Conservation (phyloP, 2,329 filamentous ascomycete species). For the Xylariomycetidae sp. region DNA sequence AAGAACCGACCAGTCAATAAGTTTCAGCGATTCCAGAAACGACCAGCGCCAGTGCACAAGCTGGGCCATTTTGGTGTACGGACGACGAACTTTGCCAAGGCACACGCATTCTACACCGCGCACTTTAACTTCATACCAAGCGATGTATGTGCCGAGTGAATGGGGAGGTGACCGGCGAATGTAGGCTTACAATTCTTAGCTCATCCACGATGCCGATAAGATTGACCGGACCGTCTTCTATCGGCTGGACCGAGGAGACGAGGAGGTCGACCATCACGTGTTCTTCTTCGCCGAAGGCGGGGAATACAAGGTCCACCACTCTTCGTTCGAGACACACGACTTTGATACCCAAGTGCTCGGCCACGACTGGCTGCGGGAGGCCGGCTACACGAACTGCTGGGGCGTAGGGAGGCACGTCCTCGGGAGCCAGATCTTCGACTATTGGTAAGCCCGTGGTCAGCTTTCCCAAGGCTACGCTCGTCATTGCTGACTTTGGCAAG, state of each 20-base stretch:
- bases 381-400: constrained; percentile 63
- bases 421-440: constrained; percentile 69
- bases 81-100: constrained; percentile 44
- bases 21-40: constrained; percentile 48
- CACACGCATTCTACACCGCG: constrained; percentile 44
- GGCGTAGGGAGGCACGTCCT: constrained; percentile 67
- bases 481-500: constrained; percentile 25
- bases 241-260: constrained; percentile 38
- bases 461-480: too few species aligned
- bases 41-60: constrained; percentile 46
- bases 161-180: background rate
- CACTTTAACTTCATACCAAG: constrained; percentile 49
- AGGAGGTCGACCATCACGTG: constrained; percentile 45
- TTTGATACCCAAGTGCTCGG: constrained; percentile 67
- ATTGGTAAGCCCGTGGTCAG: constrained; percentile 61
- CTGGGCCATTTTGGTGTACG: constrained; percentile 52
- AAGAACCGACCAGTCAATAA: constrained; percentile 45
- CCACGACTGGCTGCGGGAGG: constrained; percentile 61
- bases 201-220: constrained; percentile 33
- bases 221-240: constrained; percentile 40
- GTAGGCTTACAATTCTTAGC: constrained; percentile 17
- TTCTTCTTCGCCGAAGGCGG: constrained; percentile 47
- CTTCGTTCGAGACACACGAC: constrained; percentile 66
- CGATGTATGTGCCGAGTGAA: constrained; percentile 33
- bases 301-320: constrained; percentile 59